phyloP scores from a whole-genome alignment of 2,329 filamentous ascomycete genomes.

The Bipolaris sorokiniana region DNA sequence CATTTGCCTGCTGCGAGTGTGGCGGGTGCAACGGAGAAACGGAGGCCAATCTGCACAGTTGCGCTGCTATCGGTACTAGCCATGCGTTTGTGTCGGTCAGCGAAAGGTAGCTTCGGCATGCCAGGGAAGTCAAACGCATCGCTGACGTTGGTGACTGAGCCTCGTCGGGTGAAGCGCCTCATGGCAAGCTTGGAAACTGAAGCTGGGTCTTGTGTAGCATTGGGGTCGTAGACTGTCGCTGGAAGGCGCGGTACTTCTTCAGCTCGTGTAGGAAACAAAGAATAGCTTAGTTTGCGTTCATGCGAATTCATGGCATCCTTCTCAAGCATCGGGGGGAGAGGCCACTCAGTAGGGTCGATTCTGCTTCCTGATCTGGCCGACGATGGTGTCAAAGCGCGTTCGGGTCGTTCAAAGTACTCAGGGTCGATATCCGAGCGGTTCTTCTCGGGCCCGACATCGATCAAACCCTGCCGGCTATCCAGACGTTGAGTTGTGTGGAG shows the following conservation, averaged over 20 bases:
- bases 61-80: slow-evolving; percentile 70
- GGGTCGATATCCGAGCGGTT: slow-evolving; percentile 44
- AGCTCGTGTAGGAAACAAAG: slow-evolving; percentile 48
- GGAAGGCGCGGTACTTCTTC: slow-evolving; percentile 50
- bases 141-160: slow-evolving; percentile 48
- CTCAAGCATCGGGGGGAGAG: slow-evolving; percentile 41
- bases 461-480: slow-evolving; percentile 45
- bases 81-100: slow-evolving; percentile 56
- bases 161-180: slow-evolving; percentile 40
- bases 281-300: slow-evolving; percentile 45
- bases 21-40: slow-evolving; percentile 61
- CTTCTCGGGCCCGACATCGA: slow-evolving; percentile 48
- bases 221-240: slow-evolving; percentile 48
- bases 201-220: slow-evolving; percentile 20
- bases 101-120: slow-evolving; percentile 49
- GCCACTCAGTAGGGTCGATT: slow-evolving; percentile 47
- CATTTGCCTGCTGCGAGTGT: slow-evolving; percentile 44
- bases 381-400: slow-evolving; percentile 40
- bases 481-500: slow-evolving; percentile 42
- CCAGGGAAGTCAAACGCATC: slow-evolving; percentile 48
- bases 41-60: slow-evolving; percentile 74
- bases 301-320: slow-evolving; percentile 26
- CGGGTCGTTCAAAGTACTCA: slow-evolving; percentile 42
- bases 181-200: slow-evolving; percentile 40
- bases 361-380: slow-evolving; percentile 33